Conservation (phyloP, 2,329 filamentous ascomycete genomes). For the Fusarium tanahbumbuense region DNA sequence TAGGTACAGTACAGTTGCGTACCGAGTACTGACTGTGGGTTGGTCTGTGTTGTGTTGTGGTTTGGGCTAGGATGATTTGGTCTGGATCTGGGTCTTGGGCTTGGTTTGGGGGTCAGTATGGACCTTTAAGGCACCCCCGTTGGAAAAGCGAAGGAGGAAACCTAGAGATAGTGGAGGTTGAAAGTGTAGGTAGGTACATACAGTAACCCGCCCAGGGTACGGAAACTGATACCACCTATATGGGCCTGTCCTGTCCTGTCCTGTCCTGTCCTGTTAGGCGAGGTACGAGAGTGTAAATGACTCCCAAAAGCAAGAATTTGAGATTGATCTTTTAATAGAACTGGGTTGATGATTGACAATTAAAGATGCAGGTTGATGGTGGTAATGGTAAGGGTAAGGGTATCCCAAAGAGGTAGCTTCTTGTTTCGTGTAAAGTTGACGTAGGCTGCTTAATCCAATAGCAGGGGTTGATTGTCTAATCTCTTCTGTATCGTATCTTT, state of each 20-base stretch:
- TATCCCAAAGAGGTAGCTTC: not conserved
- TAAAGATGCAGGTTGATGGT: not conserved
- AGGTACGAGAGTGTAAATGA: conserved; percentile 1
- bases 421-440: conserved; percentile 7
- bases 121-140: not conserved
- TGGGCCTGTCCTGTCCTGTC: not conserved
- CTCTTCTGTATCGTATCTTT: not conserved
- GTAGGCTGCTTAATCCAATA: not conserved
- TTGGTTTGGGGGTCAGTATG: not conserved
- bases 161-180: conserved; percentile 8
- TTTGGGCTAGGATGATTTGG: conserved; percentile 1
- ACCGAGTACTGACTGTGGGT: not conserved
- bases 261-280: conserved; percentile 1
- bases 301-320: not conserved
- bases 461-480: not conserved
- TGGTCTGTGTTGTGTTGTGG: conserved; percentile 9
- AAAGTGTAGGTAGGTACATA: not conserved
- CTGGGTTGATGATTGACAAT: not conserved
- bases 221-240: not conserved
- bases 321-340: conserved; percentile 1
- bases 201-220: not conserved
- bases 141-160: not conserved
- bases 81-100: conserved; percentile 4
- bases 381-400: not conserved
- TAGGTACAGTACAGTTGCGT: not conserved